phyloP scores from a whole-genome alignment of 306 rosid species.

The Prunus padus region DNA sequence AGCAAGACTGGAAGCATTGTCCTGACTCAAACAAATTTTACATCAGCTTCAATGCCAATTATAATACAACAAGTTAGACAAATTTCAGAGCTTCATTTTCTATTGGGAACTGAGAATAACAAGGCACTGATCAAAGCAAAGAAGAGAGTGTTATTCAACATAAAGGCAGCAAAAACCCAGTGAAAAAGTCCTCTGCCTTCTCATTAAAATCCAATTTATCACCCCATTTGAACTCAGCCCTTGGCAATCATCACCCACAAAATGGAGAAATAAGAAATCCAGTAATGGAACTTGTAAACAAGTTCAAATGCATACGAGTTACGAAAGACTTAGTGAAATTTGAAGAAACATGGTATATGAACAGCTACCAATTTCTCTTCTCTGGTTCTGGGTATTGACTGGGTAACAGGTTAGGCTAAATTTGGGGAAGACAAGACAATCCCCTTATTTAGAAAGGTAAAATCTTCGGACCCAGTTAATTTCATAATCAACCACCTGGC shows the following conservation, averaged over 20 bases:
- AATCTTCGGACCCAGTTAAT: neutral
- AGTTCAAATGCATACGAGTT: neutral
- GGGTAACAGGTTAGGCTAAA: too few species aligned
- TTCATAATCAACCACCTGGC: neutral
- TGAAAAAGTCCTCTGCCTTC: neutral
- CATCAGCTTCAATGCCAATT: slow-evolving; percentile 3
- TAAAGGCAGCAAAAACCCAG: neutral
- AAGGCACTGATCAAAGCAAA: too few species aligned
- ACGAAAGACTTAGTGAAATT: too few species aligned
- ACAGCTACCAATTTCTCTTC: too few species aligned
- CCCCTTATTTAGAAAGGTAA: neutral
- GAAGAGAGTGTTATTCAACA: too few species aligned
- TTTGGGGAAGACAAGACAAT: too few species aligned
- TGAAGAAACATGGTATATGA: neutral
- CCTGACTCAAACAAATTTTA: slow-evolving; percentile 42
- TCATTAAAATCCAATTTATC: neutral
- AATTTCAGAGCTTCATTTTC: too few species aligned
- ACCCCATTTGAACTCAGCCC: neutral
- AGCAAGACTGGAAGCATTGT: slow-evolving; percentile 72
- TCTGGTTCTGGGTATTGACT: too few species aligned
- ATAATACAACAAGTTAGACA: too few species aligned
- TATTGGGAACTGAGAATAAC: too few species aligned
- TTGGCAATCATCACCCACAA: too few species aligned
- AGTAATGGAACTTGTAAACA: too few species aligned
- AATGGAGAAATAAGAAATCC: neutral